Percentiles rank a stretch among this genome's conserved stretches.
Evolutionary conservation across 2,329 filamentous ascomycete species (phyloP).

Genomic region (Aspergillus thermomutatus): DNA sequence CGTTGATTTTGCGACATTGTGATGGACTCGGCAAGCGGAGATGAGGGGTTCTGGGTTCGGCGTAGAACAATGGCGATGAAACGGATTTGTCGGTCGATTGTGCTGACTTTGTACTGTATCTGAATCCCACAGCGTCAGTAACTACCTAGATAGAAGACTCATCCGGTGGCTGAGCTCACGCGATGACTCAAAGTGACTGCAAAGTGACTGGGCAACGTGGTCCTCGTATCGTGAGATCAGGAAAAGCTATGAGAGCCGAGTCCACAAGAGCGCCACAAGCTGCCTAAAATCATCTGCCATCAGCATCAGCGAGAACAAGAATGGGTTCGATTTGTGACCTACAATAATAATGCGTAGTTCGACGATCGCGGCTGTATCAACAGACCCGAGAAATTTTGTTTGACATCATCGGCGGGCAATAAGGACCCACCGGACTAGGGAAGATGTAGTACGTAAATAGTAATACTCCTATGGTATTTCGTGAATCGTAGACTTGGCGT

Average conservation of each 20-base stretch:
- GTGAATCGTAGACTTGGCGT: too few relatives aligned
- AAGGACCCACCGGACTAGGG: not conserved
- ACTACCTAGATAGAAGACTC: not conserved
- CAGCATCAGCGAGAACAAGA: not conserved
- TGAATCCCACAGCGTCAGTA: not conserved
- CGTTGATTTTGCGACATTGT: conserved; percentile 5
- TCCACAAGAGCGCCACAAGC: not conserved
- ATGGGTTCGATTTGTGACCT: not conserved
- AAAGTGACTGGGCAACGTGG: not conserved
- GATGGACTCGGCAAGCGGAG: not conserved
- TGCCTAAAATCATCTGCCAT: not conserved
- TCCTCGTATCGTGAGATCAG: not conserved
- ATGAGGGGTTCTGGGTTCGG: not conserved
- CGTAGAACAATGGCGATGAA: not conserved
- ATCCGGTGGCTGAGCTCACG: not conserved
- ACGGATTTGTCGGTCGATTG: not conserved
- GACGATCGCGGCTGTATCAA: not conserved
- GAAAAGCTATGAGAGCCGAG: not conserved
- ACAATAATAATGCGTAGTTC: not conserved
- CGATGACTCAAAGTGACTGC: not conserved
- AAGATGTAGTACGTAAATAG: not conserved
- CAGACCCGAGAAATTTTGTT: not conserved
- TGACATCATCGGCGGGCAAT: conserved; percentile 4
- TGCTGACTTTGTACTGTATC: not conserved
- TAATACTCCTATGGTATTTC: too few relatives aligned